Conservation (phyloP, 345 rosid genomes). For the Lumnitzera littorea region DNA sequence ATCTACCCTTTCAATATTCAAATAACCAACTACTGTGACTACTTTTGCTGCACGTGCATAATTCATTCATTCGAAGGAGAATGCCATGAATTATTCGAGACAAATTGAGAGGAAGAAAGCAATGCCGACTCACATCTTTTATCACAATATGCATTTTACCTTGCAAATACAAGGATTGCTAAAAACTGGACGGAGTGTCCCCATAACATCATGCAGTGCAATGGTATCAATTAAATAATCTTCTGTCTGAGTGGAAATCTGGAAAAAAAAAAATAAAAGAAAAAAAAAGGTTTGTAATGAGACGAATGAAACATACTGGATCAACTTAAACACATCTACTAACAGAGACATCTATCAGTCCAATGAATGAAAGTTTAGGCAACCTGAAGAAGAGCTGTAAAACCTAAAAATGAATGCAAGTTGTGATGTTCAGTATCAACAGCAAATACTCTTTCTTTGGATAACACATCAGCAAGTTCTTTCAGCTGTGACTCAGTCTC, state of each 20-base stretch:
- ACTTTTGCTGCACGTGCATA: no score
- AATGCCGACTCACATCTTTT: not conserved
- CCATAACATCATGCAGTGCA: conserved; percentile 71
- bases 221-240: conserved; percentile 81
- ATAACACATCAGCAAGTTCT: conserved; percentile 55
- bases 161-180: conserved; percentile 73
- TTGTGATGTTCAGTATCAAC: conserved; percentile 97
- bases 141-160: conserved; percentile 25
- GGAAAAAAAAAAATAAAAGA: not conserved
- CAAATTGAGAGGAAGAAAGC: no score
- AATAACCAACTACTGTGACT: no score
- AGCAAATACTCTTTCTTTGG: conserved; percentile 45
- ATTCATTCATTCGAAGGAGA: no score
- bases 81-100: no score
- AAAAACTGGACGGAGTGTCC: conserved; percentile 60
- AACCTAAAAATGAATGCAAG: conserved; percentile 70
- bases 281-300: not conserved
- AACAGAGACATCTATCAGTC: not conserved
- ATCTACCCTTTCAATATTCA: not conserved
- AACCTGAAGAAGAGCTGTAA: conserved; percentile 88
- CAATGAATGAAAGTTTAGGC: not conserved
- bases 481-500: conserved; percentile 53
- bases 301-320: not conserved
- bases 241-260: conserved; percentile 62
- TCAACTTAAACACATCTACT: not conserved